These are phyloP conservation scores for Salmacisia buchloeana DNA, from an alignment of 1,284 basidiomycete species.

Conservation along the genomic window DNA sequence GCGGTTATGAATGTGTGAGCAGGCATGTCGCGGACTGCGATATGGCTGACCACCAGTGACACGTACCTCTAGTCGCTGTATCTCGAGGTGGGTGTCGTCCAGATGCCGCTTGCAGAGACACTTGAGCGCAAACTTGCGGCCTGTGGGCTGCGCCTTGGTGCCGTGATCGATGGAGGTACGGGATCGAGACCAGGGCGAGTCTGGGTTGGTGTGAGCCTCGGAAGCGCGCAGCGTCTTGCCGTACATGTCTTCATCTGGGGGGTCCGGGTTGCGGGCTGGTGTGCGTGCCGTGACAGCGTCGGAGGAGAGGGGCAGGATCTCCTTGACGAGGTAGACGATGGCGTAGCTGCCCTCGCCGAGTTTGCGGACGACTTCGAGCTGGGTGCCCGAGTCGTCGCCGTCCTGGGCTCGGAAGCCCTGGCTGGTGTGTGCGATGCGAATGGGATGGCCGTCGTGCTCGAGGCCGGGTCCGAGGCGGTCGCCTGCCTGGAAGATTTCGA, in stretches of 20 bases:
- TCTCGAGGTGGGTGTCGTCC: slow-evolving; percentile 38
- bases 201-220: background rate
- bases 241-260: background rate
- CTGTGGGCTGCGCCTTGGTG: background rate
- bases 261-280: background rate
- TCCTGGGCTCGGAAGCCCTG: slow-evolving; percentile 41
- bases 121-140: slow-evolving; percentile 84
- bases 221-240: slow-evolving; percentile 3
- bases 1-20: slow-evolving; percentile 5
- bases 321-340: slow-evolving; percentile 45
- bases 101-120: slow-evolving; percentile 67
- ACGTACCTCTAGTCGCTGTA: slow-evolving; percentile 41
- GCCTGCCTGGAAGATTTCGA: slow-evolving; percentile 40
- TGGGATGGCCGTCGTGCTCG: slow-evolving; percentile 40
- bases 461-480: slow-evolving; percentile 45
- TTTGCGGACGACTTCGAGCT: slow-evolving; percentile 42
- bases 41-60: background rate
- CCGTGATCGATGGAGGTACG: background rate
- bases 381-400: slow-evolving; percentile 24
- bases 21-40: background rate
- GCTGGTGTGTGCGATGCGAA: slow-evolving; percentile 40
- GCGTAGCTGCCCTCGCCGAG: slow-evolving; percentile 49
- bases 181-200: background rate
- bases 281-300: background rate
- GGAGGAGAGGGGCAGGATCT: slow-evolving; percentile 19